A percentile compares a stretch with the other conserved stretches of the same genome.
phyloP scores from a whole-genome alignment of 2,329 filamentous ascomycete species.

The Nemania sp. region DNA sequence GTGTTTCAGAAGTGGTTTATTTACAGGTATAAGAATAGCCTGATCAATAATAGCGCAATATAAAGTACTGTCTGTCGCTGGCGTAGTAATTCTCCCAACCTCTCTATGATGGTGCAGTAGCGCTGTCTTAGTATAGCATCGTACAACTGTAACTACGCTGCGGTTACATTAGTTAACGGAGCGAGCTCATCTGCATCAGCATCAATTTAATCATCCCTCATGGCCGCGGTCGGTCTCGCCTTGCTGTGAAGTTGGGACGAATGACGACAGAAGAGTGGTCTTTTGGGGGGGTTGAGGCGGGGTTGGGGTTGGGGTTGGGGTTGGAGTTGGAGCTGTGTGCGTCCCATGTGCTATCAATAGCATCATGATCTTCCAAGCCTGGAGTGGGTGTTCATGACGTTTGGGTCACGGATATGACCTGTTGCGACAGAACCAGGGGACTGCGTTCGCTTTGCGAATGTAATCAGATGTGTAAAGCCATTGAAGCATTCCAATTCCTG shows the following conservation, averaged over 20 bases:
- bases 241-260: constrained; percentile 18
- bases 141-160: constrained; percentile 6
- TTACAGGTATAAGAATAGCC: constrained; percentile 16
- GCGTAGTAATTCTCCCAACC: background rate
- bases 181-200: constrained; percentile 1
- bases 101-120: background rate
- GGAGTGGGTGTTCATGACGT: background rate
- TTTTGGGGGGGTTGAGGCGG: background rate
- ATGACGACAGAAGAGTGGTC: background rate
- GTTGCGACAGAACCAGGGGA: constrained; percentile 1
- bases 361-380: constrained; percentile 11
- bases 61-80: background rate
- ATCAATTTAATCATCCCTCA: constrained; percentile 11
- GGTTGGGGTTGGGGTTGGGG: no score
- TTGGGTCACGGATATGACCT: background rate
- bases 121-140: background rate
- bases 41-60: constrained; percentile 3
- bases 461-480: constrained; percentile 9
- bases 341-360: constrained; percentile 27
- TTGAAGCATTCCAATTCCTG: constrained; percentile 6
- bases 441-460: constrained; percentile 22
- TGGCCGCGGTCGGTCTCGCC: constrained; percentile 19
- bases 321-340: constrained; percentile 7
- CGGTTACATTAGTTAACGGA: constrained; percentile 20
- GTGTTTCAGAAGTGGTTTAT: constrained; percentile 26